Conservation (phyloP, 78 protist genomes). For the Capsaspora owczarzaki region DNA sequence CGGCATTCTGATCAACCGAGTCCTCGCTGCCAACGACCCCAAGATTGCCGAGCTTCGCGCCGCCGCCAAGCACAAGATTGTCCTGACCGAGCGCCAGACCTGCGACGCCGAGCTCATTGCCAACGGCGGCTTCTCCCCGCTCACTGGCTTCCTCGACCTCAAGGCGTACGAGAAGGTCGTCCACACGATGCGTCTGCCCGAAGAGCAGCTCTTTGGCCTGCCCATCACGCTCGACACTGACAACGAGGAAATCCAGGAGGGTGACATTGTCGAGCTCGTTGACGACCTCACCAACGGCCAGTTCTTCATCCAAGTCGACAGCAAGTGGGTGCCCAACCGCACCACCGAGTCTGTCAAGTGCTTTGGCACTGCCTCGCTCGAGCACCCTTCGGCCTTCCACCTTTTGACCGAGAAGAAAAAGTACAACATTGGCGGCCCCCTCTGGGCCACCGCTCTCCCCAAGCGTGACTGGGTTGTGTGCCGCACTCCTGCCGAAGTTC, state of each 20-base stretch:
- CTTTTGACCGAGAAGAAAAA: conserved; percentile 56
- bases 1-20: conserved; percentile 45
- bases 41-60: conserved; percentile 4
- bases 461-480: conserved; percentile 31
- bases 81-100: conserved; percentile 59
- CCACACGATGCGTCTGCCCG: conserved; percentile 24
- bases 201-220: conserved; percentile 59
- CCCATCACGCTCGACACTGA: conserved; percentile 53
- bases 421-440: conserved; percentile 66
- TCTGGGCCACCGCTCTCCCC: conserved; percentile 27
- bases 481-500: conserved; percentile 71
- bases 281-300: background rate
- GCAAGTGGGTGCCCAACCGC: conserved; percentile 61
- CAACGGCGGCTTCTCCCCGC: conserved; percentile 62
- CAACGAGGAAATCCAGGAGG: conserved; percentile 1
- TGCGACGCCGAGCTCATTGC: conserved; percentile 79
- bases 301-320: conserved; percentile 15
- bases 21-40: background rate
- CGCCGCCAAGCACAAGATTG: background rate
- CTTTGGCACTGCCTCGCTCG: conserved; percentile 69
- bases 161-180: conserved; percentile 37
- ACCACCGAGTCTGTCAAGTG: conserved; percentile 40
- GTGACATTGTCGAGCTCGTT: conserved; percentile 10
- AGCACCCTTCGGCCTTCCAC: conserved; percentile 81
- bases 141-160: conserved; percentile 60